These are phyloP conservation scores for Coemansia sp. DNA, from an alignment of 192 early-diverging fungal species.

Conservation along the genomic window DNA sequence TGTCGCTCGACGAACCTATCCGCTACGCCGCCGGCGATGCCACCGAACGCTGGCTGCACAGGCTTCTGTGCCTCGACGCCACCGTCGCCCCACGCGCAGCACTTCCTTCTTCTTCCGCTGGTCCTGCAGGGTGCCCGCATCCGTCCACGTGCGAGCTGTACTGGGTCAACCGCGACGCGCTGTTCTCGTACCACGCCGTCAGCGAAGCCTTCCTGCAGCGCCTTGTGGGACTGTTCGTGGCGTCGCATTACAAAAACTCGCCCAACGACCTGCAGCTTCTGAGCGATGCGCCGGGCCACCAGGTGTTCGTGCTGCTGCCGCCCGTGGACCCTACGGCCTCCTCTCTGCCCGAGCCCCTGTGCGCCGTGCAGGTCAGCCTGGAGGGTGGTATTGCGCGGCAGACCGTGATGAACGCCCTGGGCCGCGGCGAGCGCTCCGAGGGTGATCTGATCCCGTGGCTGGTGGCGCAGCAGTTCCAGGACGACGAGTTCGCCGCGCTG, in stretches of 20 bases:
- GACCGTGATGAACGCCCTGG: slow-evolving; percentile 76
- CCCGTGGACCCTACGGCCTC: slow-evolving; percentile 68
- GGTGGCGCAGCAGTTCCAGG: slow-evolving; percentile 90
- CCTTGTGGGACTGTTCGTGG: slow-evolving; percentile 97
- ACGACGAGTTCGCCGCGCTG: slow-evolving; percentile 93
- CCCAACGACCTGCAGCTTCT: slow-evolving; percentile 97
- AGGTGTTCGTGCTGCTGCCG: slow-evolving; percentile 93
- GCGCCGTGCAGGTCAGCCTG: slow-evolving; percentile 83
- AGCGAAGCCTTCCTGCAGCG: slow-evolving; percentile 95
- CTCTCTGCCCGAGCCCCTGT: slow-evolving; percentile 88
- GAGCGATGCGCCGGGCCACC: slow-evolving; percentile 97
- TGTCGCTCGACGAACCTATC: slow-evolving; percentile 93
- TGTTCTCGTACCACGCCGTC: slow-evolving; percentile 98
- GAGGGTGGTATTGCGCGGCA: slow-evolving; percentile 94
- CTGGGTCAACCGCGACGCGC: slow-evolving; percentile 95
- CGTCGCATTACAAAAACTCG: slow-evolving; percentile 99
- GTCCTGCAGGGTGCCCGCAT: slow-evolving; percentile 94
- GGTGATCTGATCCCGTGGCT: slow-evolving; percentile 99
- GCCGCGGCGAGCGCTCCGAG: slow-evolving; percentile 78
- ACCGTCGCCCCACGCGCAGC: slow-evolving; percentile 54
- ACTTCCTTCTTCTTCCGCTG: no score
- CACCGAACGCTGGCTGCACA: slow-evolving; percentile 94
- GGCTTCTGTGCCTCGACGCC: slow-evolving; percentile 92
- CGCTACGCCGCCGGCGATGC: slow-evolving; percentile 84
- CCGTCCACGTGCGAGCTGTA: slow-evolving; percentile 93